phyloP scores from a whole-genome alignment of 2,329 filamentous ascomycete genomes.

The Hirsutella minnesotensis region DNA sequence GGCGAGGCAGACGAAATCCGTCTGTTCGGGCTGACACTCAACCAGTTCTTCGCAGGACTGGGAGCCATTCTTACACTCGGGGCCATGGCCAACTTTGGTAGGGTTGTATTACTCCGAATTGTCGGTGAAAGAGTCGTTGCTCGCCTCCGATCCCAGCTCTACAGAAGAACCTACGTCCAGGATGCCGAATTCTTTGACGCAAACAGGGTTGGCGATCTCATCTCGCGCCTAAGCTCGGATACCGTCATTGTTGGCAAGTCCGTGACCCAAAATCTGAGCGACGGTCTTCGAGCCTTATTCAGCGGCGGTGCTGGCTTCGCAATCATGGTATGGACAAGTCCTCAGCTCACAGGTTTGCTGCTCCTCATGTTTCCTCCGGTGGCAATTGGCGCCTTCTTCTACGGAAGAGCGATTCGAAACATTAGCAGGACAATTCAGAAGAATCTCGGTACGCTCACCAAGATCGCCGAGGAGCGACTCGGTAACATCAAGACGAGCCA shows the following conservation, averaged over 20 bases:
- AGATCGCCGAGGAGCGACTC: constrained; percentile 94
- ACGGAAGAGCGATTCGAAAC: constrained; percentile 78
- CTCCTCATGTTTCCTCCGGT: constrained; percentile 83
- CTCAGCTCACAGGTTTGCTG: constrained; percentile 79
- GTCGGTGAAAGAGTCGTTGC: constrained; percentile 93
- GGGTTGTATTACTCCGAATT: constrained; percentile 85
- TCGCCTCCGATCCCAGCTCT: constrained; percentile 77
- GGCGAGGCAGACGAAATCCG: constrained; percentile 51
- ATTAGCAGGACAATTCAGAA: constrained; percentile 88
- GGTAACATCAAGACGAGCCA: constrained; percentile 96
- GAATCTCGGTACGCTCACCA: constrained; percentile 83
- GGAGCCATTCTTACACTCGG: constrained; percentile 68
- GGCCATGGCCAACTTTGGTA: constrained; percentile 82
- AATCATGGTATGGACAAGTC: constrained; percentile 92
- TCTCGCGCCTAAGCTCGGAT: constrained; percentile 89
- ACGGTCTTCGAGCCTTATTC: constrained; percentile 83
- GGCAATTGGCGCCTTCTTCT: constrained; percentile 81
- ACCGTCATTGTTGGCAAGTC: constrained; percentile 98
- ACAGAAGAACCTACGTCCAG: constrained; percentile 86
- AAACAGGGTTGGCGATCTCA: constrained; percentile 90
- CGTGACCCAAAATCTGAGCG: constrained; percentile 94
- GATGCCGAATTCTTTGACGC: constrained; percentile 99
- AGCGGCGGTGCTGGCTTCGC: constrained; percentile 81
- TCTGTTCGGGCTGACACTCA: constrained; percentile 73
- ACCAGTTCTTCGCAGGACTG: constrained; percentile 79